These are phyloP conservation scores for Aspergillus persii DNA, from an alignment of 2,329 filamentous ascomycete species.

Conservation along the genomic window DNA sequence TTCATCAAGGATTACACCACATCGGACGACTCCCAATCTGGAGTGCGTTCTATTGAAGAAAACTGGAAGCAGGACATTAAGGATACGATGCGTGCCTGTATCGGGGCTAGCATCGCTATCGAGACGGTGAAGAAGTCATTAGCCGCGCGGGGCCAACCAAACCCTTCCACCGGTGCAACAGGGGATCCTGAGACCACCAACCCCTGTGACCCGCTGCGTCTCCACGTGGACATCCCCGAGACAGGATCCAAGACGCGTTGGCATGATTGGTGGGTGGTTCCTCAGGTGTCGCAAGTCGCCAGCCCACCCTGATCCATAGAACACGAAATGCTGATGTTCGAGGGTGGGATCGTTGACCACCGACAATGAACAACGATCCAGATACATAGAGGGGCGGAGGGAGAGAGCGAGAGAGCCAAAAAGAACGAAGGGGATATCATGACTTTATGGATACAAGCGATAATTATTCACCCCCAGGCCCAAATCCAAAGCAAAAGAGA, in stretches of 20 bases:
- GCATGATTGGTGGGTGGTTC: constrained; percentile 48
- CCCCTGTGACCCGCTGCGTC: constrained; percentile 17
- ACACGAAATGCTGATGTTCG: too few species aligned
- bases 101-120: constrained; percentile 66
- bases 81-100: constrained; percentile 66
- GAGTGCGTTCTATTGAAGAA: constrained; percentile 52
- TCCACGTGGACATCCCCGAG: constrained; percentile 38
- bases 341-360: too few species aligned
- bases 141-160: constrained; percentile 17
- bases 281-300: constrained; percentile 30
- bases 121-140: constrained; percentile 59
- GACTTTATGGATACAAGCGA: background rate
- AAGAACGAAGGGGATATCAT: background rate
- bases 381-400: background rate
- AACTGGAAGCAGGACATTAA: constrained; percentile 62
- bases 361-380: too few species aligned
- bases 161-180: too few species aligned
- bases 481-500: too few species aligned
- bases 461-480: background rate
- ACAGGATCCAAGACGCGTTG: constrained; percentile 40
- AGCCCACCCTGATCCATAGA: background rate
- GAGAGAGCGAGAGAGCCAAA: background rate
- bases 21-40: constrained; percentile 21
- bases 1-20: constrained; percentile 24
- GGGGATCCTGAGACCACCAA: background rate